Base-by-base conservation (phyloP, 805 yeast species). In the Myxozyma neotropica region DNA sequence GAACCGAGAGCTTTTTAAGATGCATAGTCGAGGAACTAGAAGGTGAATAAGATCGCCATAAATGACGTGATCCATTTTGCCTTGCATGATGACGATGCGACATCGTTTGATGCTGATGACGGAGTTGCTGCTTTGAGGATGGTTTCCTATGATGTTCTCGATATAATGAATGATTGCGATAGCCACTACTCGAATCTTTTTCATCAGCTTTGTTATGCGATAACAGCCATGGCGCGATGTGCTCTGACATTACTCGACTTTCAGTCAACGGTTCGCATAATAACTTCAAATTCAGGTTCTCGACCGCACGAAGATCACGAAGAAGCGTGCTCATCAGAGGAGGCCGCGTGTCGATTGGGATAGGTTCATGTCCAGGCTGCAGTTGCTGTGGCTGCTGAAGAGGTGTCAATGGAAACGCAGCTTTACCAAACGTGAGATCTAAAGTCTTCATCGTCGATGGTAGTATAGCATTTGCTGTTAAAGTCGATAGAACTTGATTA, bases 1-100 rank as follows among this genome's bases (percentile, higher is more conserved):
- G 66, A 8, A 62, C 24, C 29, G 66, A 62, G 42, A 62, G 46
- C 29, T 62, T 62, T n/a, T 42, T 39, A 17, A 59, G 53, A 24
- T 21, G 31, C 1, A 53, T 38, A 3, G 31, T 6, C 17, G 45
- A 15, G 4, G 46, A 29, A 29, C 10, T n/a, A 2, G 43, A 36
- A 10, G 46, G 8, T 4, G 43, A 13, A n/a, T 31, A 39, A 17
- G 29, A 31, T n/a, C 21, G 29, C 46, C 38, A 21, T 5, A 17
- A 31, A 24, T 24, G 51, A 46, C 52, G 40, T 12, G 33, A 4
- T n/a, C n/a, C n/a, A n/a, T n/a, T n/a, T n/a, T n/a, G n/a, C n/a
- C n/a, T n/a, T n/a, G n/a, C n/a, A n/a, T n/a, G n/a, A n/a, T n/a
- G n/a, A n/a, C n/a, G n/a, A n/a, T n/a, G n/a, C n/a, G n/a, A n/a